phyloP scores from a whole-genome alignment of 345 rosid species.

The Raphanus sativus region DNA sequence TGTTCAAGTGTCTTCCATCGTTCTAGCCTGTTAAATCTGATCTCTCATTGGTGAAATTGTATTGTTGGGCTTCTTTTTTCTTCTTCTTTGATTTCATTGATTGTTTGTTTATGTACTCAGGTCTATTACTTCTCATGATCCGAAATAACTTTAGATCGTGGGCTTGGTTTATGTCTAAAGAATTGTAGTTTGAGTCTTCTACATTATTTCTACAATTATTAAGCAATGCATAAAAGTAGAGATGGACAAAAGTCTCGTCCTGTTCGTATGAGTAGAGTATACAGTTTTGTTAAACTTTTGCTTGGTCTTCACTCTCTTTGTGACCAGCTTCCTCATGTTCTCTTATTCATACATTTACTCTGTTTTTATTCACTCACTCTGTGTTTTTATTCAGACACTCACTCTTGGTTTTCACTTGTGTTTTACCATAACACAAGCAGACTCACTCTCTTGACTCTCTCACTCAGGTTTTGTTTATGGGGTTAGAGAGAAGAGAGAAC shows the following conservation, averaged over 20 bases:
- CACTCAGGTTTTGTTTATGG: no score
- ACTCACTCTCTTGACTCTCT: no score
- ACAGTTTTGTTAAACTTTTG: no score
- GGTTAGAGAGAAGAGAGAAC: no score
- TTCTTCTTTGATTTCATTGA: conserved; percentile 26
- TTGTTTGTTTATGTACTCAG: conserved; percentile 13
- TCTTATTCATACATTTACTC: no score
- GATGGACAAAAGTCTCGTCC: not conserved
- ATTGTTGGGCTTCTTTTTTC: not conserved
- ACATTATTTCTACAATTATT: not conserved
- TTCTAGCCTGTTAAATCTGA: not conserved
- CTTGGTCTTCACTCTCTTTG: no score
- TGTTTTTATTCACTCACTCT: no score
- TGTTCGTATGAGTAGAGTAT: not conserved
- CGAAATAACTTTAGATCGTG: not conserved
- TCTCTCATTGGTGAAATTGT: conserved; percentile 15
- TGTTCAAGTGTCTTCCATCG: not conserved
- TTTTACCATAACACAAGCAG: no score
- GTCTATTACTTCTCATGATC: conserved; percentile 4
- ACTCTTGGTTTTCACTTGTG: no score
- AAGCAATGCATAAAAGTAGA: not conserved
- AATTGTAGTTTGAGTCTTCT: not conserved
- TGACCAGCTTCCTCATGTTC: no score
- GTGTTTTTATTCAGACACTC: no score
- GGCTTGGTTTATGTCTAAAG: not conserved